Percentiles rank a stretch among this genome's conserved stretches.
Evolutionary conservation across 2,329 filamentous ascomycete genomes (phyloP).

Genomic region (Truncatella angustata): DNA sequence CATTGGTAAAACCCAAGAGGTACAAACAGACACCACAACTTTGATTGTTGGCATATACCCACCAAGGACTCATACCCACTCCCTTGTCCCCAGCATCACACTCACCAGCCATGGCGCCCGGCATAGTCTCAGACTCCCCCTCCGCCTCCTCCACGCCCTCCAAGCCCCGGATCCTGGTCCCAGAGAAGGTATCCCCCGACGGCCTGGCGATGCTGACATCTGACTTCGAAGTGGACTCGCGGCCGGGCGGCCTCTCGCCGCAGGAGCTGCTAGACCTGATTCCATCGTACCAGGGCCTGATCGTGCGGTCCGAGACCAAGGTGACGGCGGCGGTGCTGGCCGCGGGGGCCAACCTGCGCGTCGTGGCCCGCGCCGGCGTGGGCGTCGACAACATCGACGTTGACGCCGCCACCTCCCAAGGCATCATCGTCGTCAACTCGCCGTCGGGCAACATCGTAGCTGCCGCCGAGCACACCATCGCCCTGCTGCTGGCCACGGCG

Average conservation of each 20-base stretch:
- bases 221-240: conserved; percentile 68
- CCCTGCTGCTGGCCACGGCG: conserved; percentile 70
- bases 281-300: conserved; percentile 70
- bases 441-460: conserved; percentile 79
- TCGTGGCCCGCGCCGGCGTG: conserved; percentile 78
- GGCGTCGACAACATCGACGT: conserved; percentile 84
- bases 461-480: conserved; percentile 75
- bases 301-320: conserved; percentile 79
- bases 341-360: conserved; percentile 67
- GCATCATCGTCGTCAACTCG: conserved; percentile 78
- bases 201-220: conserved; percentile 67
- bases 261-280: conserved; percentile 67
- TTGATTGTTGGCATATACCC: too few relatives aligned
- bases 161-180: conserved; percentile 60
- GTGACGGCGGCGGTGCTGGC: conserved; percentile 67
- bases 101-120: background rate
- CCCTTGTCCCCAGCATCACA: too few relatives aligned
- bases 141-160: conserved; percentile 3
- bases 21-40: too few relatives aligned
- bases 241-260: conserved; percentile 54
- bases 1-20: too few relatives aligned
- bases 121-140: background rate
- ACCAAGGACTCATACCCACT: background rate
- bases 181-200: conserved; percentile 79
- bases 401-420: conserved; percentile 65